These are phyloP conservation scores for Aspergillus conjunctus DNA, from an alignment of 495 filamentous ascomycete species.

Conservation along the genomic window DNA sequence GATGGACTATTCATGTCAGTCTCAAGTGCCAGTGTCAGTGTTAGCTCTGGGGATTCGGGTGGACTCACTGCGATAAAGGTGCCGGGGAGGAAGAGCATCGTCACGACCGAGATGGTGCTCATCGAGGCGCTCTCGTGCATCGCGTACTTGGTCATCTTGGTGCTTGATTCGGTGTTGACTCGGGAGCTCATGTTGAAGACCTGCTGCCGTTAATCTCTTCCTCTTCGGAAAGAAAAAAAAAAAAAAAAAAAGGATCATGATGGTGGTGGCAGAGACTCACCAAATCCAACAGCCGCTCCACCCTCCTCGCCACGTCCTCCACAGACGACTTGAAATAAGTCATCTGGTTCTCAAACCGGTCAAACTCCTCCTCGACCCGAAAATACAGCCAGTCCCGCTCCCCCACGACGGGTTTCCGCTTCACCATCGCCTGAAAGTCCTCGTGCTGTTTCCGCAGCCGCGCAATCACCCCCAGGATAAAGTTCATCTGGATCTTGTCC, in stretches of 20 bases:
- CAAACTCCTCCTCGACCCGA: constrained; percentile 17
- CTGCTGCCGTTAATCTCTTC: background rate
- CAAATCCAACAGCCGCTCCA: constrained; percentile 11
- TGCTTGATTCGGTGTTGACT: constrained; percentile 17
- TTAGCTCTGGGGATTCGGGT: background rate
- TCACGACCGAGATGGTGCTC: constrained; percentile 17
- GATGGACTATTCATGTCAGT: background rate
- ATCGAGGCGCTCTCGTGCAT: constrained; percentile 19
- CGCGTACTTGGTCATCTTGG: constrained; percentile 17
- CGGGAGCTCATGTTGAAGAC: constrained; percentile 19
- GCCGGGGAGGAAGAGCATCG: constrained; percentile 18
- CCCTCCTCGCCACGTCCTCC: constrained; percentile 15
- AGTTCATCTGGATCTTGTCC: constrained; percentile 19
- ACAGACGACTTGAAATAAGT: constrained; percentile 18
- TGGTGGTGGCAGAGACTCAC: constrained; percentile 2
- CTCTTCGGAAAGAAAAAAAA: too few relatives aligned
- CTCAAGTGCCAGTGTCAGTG: too few relatives aligned
- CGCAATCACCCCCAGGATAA: constrained; percentile 14
- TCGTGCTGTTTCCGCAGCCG: constrained; percentile 18
- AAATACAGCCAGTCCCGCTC: constrained; percentile 18
- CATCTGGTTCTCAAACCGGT: constrained; percentile 19
- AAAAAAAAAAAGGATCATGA: too few relatives aligned
- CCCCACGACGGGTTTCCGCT: background rate
- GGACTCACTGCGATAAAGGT: constrained; percentile 15
- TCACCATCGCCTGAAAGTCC: constrained; percentile 14